Percentiles rank a stretch among this genome's conserved stretches.
phyloP scores from a whole-genome alignment of 2,329 filamentous ascomycete genomes.

The Cytospora piceicola region DNA sequence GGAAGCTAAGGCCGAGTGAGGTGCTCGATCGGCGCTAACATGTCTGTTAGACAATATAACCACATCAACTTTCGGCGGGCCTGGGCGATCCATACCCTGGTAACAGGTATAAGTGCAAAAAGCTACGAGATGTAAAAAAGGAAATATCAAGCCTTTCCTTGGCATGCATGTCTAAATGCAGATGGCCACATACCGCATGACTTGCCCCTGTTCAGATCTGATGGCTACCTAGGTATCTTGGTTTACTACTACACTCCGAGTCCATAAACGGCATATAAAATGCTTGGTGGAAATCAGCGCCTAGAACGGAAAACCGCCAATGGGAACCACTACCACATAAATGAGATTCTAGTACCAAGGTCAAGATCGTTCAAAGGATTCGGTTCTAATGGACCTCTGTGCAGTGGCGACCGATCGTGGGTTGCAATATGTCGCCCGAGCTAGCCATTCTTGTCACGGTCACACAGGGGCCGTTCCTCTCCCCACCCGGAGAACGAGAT shows the following conservation, averaged over 20 bases:
- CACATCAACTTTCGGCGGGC: too few relatives aligned
- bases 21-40: too few relatives aligned
- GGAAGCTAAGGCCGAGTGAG: too few relatives aligned
- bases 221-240: too few relatives aligned
- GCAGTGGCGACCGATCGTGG: not conserved
- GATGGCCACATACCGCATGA: not conserved
- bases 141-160: not conserved
- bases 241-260: not conserved
- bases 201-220: not conserved
- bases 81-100: too few relatives aligned
- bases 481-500: not conserved
- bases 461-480: constrained; percentile 1
- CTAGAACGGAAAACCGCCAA: constrained; percentile 13
- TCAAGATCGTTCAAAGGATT: not conserved
- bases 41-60: too few relatives aligned
- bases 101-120: not conserved
- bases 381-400: not conserved
- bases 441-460: constrained; percentile 21
- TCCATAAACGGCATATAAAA: constrained; percentile 6
- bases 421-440: not conserved
- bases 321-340: not conserved
- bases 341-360: not conserved
- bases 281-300: constrained; percentile 18
- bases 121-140: not conserved
- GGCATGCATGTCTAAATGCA: not conserved